Conservation (phyloP, 495 filamentous ascomycete species). For the Parachaetomium inaequale region DNA sequence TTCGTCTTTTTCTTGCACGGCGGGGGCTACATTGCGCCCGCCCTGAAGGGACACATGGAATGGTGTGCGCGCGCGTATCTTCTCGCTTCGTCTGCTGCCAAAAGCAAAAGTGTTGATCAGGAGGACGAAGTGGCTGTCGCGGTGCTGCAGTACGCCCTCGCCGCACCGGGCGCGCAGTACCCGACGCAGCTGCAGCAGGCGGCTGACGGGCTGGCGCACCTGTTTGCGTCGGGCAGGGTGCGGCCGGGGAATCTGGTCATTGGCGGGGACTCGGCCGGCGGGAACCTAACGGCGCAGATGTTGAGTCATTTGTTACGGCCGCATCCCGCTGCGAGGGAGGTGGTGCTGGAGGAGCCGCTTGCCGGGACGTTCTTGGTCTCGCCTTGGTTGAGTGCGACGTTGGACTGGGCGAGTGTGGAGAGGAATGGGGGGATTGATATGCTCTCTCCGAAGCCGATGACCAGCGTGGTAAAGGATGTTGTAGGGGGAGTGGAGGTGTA, state of each 20-base stretch:
- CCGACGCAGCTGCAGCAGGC: constrained; percentile 33
- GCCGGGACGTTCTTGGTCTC: constrained; percentile 32
- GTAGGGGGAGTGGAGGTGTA: constrained; percentile 4
- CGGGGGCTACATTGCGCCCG: constrained; percentile 31
- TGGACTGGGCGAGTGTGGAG: constrained; percentile 8
- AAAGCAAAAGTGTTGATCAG: neutral
- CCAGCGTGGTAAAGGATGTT: neutral
- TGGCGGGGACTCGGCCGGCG: constrained; percentile 37
- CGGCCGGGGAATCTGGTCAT: constrained; percentile 26
- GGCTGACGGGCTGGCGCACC: constrained; percentile 22
- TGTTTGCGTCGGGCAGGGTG: constrained; percentile 23
- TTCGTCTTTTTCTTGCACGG: constrained; percentile 38
- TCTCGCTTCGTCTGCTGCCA: constrained; percentile 5
- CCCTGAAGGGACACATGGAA: constrained; percentile 26
- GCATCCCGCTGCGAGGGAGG: constrained; percentile 16
- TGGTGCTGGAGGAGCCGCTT: constrained; percentile 20
- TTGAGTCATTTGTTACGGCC: constrained; percentile 30
- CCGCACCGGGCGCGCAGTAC: constrained; percentile 24
- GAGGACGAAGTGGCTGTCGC: constrained; percentile 33
- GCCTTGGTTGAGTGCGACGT: constrained; percentile 25
- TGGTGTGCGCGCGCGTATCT: constrained; percentile 30
- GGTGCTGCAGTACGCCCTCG: constrained; percentile 33
- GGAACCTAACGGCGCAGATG: constrained; percentile 30
- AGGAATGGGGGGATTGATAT: constrained; percentile 32
- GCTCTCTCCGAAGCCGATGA: constrained; percentile 18